Evolutionary conservation across 129 eudicot species (phyloP).

Genomic region (Helichrysum umbraculigerum): DNA sequence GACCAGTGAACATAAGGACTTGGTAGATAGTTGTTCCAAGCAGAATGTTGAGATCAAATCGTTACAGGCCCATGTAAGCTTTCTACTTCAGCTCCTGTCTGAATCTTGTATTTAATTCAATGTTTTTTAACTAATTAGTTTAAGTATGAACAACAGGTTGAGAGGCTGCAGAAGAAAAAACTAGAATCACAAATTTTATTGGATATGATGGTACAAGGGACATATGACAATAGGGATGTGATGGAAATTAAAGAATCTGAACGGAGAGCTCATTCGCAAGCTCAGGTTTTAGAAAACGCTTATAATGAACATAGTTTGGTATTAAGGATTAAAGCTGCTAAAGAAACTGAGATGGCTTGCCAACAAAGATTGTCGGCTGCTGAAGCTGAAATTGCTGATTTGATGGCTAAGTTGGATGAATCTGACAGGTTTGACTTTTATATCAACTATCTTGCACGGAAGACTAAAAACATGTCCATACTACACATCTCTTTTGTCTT

Average conservation of each 20-base stretch:
- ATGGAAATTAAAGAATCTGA: constrained; percentile 85
- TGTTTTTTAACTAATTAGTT: not conserved
- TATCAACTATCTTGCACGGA: constrained; percentile 3
- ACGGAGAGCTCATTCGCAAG: constrained; percentile 70
- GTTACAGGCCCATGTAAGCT: constrained; percentile 62
- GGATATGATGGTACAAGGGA: constrained; percentile 82
- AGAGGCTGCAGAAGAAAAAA: constrained; percentile 68
- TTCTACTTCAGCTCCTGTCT: constrained; percentile 8
- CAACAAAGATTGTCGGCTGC: constrained; percentile 75
- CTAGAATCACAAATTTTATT: constrained; percentile 68
- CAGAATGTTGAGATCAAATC: constrained; percentile 66
- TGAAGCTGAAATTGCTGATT: constrained; percentile 89
- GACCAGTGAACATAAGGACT: constrained; percentile 60
- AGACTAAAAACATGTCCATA: not conserved
- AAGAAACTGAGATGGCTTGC: constrained; percentile 94
- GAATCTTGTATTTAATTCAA: not conserved
- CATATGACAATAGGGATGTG: constrained; percentile 68
- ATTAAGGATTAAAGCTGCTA: constrained; percentile 89
- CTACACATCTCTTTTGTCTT: not conserved
- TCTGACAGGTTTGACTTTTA: constrained; percentile 70
- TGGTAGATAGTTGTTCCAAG: constrained; percentile 59
- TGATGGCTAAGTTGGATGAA: constrained; percentile 69
- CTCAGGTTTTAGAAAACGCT: constrained; percentile 57
- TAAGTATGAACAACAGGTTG: constrained; percentile 50
- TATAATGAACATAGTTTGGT: constrained; percentile 80